phyloP scores from a whole-genome alignment of 2,329 filamentous ascomycete genomes.

The Canariomyces notabilis region DNA sequence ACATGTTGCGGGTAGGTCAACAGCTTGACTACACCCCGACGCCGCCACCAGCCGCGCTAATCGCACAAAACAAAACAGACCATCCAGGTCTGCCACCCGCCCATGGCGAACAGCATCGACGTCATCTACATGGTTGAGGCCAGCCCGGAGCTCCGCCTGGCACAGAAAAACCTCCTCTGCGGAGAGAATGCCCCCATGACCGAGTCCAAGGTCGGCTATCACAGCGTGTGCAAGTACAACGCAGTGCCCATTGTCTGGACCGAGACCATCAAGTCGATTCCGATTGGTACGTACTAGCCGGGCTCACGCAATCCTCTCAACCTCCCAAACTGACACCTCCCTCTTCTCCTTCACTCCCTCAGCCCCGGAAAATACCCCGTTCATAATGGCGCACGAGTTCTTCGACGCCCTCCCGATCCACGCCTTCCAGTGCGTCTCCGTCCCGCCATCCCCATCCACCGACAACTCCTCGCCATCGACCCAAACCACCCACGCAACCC shows the following conservation, averaged over 20 bases:
- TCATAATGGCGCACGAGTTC: conserved; percentile 96
- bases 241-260: conserved; percentile 79
- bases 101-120: conserved; percentile 70
- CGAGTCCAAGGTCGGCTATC: conserved; percentile 67
- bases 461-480: conserved; percentile 37
- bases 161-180: conserved; percentile 79
- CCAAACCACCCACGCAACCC: conserved; percentile 31
- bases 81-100: conserved; percentile 69
- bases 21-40: too few species aligned
- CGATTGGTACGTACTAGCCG: conserved; percentile 54
- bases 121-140: conserved; percentile 93
- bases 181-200: conserved; percentile 61
- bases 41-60: too few species aligned
- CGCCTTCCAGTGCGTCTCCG: conserved; percentile 72
- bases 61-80: too few species aligned
- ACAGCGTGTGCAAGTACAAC: conserved; percentile 70
- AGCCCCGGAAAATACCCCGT: conserved; percentile 70
- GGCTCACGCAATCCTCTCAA: conserved; percentile 6
- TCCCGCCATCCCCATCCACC: conserved; percentile 33
- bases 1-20: conserved; percentile 73
- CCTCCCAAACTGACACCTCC: neutral
- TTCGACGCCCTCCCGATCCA: conserved; percentile 98
- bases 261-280: conserved; percentile 80
- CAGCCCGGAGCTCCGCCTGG: conserved; percentile 68
- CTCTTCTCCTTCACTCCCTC: conserved; percentile 1